Conservation (phyloP, 2,329 filamentous ascomycete species). For the Neurospora sp. region DNA sequence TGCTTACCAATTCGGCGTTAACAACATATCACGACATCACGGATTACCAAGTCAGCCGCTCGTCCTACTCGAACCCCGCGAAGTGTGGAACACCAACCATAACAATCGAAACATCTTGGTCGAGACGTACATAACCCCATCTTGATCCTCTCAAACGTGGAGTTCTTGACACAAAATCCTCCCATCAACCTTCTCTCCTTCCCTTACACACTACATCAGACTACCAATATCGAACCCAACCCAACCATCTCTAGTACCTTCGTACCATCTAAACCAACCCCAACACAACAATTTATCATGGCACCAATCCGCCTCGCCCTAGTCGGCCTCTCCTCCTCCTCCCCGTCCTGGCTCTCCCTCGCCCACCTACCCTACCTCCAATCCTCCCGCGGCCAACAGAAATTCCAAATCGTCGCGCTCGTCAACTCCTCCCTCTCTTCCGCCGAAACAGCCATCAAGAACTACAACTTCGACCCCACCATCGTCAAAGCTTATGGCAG, state of each 20-base stretch:
- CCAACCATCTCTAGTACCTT: no score
- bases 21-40: neutral
- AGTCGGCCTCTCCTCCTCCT: constrained; percentile 46
- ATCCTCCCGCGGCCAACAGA: constrained; percentile 30
- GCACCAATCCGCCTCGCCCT: constrained; percentile 37
- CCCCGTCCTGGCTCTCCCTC: constrained; percentile 42
- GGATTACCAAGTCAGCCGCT: neutral
- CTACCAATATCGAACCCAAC: neutral
- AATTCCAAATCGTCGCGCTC: constrained; percentile 41
- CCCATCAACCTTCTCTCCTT: neutral
- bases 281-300: neutral
- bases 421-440: constrained; percentile 39
- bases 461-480: constrained; percentile 32
- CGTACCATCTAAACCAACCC: no score
- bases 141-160: neutral
- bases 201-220: neutral
- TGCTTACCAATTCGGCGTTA: neutral
- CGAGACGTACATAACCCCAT: neutral
- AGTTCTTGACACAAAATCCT: neutral
- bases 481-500: constrained; percentile 39
- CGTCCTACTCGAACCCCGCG: neutral
- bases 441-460: constrained; percentile 31
- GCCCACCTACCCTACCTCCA: constrained; percentile 53
- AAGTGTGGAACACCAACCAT: neutral
- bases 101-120: neutral